Evolutionary conservation across 257 asterid genomes (phyloP).

Genomic region (Petrea volubilis): DNA sequence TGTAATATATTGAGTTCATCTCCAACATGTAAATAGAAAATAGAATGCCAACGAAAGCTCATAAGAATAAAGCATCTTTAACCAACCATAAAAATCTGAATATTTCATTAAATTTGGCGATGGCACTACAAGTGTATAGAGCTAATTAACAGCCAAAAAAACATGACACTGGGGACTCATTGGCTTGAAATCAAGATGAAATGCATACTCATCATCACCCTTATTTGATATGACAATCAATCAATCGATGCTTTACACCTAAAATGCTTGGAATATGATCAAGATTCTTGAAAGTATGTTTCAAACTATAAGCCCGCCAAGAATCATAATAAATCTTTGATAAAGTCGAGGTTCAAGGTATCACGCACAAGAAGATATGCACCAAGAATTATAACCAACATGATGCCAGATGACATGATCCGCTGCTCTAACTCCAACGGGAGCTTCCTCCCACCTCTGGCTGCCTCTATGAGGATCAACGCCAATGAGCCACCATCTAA

Average conservation of each 20-base stretch:
- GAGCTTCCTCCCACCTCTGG: conserved; percentile 90
- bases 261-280: conserved; percentile 3
- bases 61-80: background rate
- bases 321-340: conserved; percentile 71
- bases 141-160: conserved; percentile 20
- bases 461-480: conserved; percentile 82
- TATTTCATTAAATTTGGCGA: conserved; percentile 5
- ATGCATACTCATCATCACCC: background rate
- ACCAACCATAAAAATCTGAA: conserved; percentile 9
- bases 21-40: conserved; percentile 4
- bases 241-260: conserved; percentile 4
- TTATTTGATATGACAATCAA: background rate
- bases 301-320: background rate
- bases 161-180: conserved; percentile 14
- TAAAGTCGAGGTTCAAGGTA: conserved; percentile 80
- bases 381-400: conserved; percentile 71
- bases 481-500: conserved; percentile 94
- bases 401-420: conserved; percentile 91
- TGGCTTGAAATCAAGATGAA: conserved; percentile 15
- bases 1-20: background rate
- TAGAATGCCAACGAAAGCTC: background rate
- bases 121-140: background rate
- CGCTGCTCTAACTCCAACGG: conserved; percentile 86
- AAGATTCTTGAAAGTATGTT: conserved; percentile 10
- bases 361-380: conserved; percentile 86